Percentiles rank a stretch among this genome's conserved stretches.
These are phyloP conservation scores for Russula foetens DNA, from an alignment of 768 basidiomycete genomes.

Conservation along the genomic window DNA sequence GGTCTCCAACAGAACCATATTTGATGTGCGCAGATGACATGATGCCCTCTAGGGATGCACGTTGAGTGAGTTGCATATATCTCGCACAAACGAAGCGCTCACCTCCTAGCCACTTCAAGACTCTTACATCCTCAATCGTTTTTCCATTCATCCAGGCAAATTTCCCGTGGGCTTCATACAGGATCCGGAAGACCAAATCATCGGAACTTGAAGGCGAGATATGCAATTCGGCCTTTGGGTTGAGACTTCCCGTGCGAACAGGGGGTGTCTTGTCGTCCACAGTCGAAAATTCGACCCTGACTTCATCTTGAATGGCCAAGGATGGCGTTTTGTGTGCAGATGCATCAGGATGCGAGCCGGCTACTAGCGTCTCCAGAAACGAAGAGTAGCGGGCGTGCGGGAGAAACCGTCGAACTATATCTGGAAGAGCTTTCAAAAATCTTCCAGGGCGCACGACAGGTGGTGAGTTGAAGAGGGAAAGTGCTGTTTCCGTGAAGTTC, in stretches of 20 bases:
- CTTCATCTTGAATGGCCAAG: background rate
- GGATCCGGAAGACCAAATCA: slow-evolving; percentile 4
- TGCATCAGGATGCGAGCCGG: background rate
- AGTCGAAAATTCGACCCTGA: background rate
- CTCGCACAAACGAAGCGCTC: background rate
- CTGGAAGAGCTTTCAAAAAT: slow-evolving; percentile 7
- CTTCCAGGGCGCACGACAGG: background rate
- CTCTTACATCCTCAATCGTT: slow-evolving; percentile 6
- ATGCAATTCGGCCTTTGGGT: background rate
- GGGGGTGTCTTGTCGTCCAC: background rate
- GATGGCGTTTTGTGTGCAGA: background rate
- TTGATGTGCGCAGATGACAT: slow-evolving; percentile 18
- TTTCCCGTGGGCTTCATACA: slow-evolving; percentile 18
- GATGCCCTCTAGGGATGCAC: slow-evolving; percentile 5
- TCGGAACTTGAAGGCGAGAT: background rate
- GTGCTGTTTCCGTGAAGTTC: slow-evolving; percentile 4
- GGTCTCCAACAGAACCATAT: background rate
- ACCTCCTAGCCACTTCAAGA: slow-evolving; percentile 15
- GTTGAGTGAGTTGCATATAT: background rate
- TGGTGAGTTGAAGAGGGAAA: background rate
- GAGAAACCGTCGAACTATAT: slow-evolving; percentile 10
- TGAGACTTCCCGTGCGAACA: background rate
- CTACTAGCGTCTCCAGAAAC: slow-evolving; percentile 8
- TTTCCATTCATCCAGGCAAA: slow-evolving; percentile 13
- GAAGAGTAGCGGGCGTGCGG: slow-evolving; percentile 10